Base-by-base conservation (phyloP, 345 rosid genomes). In the Salix dunnii region DNA sequence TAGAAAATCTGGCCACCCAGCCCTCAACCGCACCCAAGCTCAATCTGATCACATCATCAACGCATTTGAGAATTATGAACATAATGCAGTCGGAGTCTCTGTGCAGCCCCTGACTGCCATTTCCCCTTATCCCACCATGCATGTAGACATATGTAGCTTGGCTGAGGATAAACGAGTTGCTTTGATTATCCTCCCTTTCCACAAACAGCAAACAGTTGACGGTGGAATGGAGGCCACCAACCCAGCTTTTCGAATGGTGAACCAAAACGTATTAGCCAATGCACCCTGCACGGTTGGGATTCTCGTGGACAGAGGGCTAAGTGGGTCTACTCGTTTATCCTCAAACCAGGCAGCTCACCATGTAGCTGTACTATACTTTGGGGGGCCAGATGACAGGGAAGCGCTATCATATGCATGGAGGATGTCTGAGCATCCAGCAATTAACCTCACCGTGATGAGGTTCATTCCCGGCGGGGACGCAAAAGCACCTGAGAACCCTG, bases 151-250 rank as follows among this genome's bases (percentile, higher is more conserved):
- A 42, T 89, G 98, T 82, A 88, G 78, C 83, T 74, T 96, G 79
- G 96, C 98, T 7, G 99, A 96, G 78, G 98, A 93, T 76, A 96
- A 93, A 79, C 86, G 94, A 5, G 90, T 90, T 4, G 87, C 96
- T 17, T 77, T 96, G 30, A 79, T 92, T 61, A 89, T 93, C 82
- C 82, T 96, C 71, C 99, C 99, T 9, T 93, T 96, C 84, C 99
- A 96, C 76, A 93, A 91, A 79, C 98, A 96, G 28, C 97, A 89
- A 75, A 93, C 98, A 0, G 96, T 96, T 2, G 97, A 96, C 75
- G 99, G 98, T 42, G 96, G 93, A 13, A 96, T 96, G 99, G 99
- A 96, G 81, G 92, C 88, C 11, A 91, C 94, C 6, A 93, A 96
- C 66, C 97, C 99, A 0, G 97, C 94, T 14, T 88, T 85, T 67